Evolutionary conservation across 495 filamentous ascomycete genomes (phyloP), one percentile per base, ranked within the genome.

Genomic region (Penicillium paxilli): DNA sequence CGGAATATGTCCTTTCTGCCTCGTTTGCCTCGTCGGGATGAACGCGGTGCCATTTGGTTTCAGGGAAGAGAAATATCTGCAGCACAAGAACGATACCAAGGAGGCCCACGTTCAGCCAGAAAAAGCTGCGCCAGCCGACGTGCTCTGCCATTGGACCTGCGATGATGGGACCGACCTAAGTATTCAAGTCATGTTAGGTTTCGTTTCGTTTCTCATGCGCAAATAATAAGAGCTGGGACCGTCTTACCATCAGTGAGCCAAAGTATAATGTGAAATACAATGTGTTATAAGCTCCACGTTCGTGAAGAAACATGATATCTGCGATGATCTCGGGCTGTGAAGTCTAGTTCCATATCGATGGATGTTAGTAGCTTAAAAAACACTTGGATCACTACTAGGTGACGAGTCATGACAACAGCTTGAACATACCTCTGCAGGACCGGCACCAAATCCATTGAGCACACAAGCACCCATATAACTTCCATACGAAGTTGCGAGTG

Each of bases 281-380:
- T 0, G 84, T 87, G 51, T 87, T 84, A 60, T 84, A 83, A 33
- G 80, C 80, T 21, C 85, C 85, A 40, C 85, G 74, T 57, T 87
- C 83, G 60, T 88, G 83, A 1, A 87, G 65, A 68, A 87, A 87
- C 65, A 84, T 83, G 48, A 86, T 81, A 52, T 87, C 85, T 11
- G 83, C 78, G 51, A 87, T 87, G 20, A 88, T 77, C 47, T 82
- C 78, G 0, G 84, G 83, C 42, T 82, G 80, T 3, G 86, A 71
- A 1, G 83, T 85, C 67, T 87, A 45, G 14, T 16, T 30, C 23
- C 16, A 21, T 38, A 32, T 19, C n/a, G 30, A n/a, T 4, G n/a
- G 3, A 4, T 12, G 7, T 32, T 32, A 32, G 30, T n/a, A n/a
- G n/a, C n/a, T n/a, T n/a, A n/a, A n/a, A n/a, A n/a, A n/a, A n/a